phyloP scores from a whole-genome alignment of 1,139 yeast species.

The Taphrina confusa region DNA sequence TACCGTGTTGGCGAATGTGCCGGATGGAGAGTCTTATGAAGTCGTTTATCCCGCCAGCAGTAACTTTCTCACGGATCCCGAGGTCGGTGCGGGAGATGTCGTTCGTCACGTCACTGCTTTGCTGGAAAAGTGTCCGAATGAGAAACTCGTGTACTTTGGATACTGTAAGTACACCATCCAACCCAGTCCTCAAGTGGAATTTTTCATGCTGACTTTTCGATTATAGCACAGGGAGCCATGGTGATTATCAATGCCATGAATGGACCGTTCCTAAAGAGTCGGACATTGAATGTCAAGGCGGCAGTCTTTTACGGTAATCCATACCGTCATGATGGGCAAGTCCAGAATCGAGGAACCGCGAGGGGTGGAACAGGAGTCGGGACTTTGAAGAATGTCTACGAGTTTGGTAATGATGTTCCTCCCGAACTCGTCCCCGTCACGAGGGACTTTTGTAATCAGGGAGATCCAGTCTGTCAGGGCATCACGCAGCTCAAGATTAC shows the following conservation, averaged over 20 bases:
- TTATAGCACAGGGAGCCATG: slow-evolving; percentile 28
- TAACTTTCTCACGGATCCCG: slow-evolving; percentile 14
- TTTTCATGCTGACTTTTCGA: background rate
- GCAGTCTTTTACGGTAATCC: slow-evolving; percentile 15
- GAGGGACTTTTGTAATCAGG: slow-evolving; percentile 15
- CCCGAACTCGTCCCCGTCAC: slow-evolving; percentile 12
- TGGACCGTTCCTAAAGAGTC: background rate
- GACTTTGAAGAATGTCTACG: slow-evolving; percentile 8
- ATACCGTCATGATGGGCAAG: background rate
- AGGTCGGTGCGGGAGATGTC: slow-evolving; percentile 22
- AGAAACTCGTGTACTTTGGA: slow-evolving; percentile 13
- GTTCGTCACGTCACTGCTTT: slow-evolving; percentile 2
- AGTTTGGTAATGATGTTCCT: background rate
- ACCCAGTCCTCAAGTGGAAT: background rate
- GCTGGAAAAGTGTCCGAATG: slow-evolving; percentile 12
- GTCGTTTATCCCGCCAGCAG: slow-evolving; percentile 24
- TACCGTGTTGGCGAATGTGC: slow-evolving; percentile 13
- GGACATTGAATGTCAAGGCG: background rate
- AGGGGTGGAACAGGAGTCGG: slow-evolving; percentile 17
- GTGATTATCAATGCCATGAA: slow-evolving; percentile 13
- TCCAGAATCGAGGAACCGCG: slow-evolving; percentile 26
- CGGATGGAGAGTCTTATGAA: slow-evolving; percentile 20
- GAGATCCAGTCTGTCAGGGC: slow-evolving; percentile 29
- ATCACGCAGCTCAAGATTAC: background rate
- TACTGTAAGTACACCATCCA: slow-evolving; percentile 10